Evolutionary conservation across 495 filamentous ascomycete genomes (phyloP), one percentile per base, ranked within the genome.

Genomic region (Neurospora tetraspora): DNA sequence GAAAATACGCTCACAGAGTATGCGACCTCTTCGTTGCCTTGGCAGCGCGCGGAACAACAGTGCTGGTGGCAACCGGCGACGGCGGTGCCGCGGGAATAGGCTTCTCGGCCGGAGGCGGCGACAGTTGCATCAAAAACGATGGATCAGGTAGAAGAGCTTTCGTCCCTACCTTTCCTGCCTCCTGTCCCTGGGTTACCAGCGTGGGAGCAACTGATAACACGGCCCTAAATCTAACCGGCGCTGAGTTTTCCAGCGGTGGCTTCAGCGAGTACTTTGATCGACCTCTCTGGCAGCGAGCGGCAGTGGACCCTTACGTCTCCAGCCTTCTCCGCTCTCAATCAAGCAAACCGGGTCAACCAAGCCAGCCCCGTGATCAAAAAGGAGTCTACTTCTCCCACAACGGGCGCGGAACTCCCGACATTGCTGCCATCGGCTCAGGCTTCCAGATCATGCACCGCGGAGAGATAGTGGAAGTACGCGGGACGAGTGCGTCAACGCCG

Each of bases 131-230:
- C 20, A 86, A 85, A 71, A 93, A 93, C 76, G 89, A 93, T 71
- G 91, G 91, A 34, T 84, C 81, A 27, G 87, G 88, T 69, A 84
- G 81, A 1, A 88, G 85, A 11, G 86, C 85, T 42, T 94, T 93
- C 79, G 78, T 89, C 7, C 87, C 92, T 9, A 86, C 82, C 6
- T 96, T 93, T 79, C 93, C 93, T 0, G 91, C 90, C 0, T 85
- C 87, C n/a, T 96, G 93, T 74, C 93, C 93, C 0, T 96, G 89
- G 76, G 89, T 96, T 5, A 97, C 93, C 0, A 82, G 89, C 0
- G 91, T 96, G 10, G 93, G 93, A 14, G 92, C 90, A 5, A 93
- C 91, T 0, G 81, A 82, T n/a, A 82, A 85, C 20, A 83, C 86
- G 1, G 77, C 81, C 3, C 85, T 89, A 8, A 89, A 90, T 20